phyloP scores from a whole-genome alignment of 2,329 filamentous ascomycete species.

The Orbilia javanica region DNA sequence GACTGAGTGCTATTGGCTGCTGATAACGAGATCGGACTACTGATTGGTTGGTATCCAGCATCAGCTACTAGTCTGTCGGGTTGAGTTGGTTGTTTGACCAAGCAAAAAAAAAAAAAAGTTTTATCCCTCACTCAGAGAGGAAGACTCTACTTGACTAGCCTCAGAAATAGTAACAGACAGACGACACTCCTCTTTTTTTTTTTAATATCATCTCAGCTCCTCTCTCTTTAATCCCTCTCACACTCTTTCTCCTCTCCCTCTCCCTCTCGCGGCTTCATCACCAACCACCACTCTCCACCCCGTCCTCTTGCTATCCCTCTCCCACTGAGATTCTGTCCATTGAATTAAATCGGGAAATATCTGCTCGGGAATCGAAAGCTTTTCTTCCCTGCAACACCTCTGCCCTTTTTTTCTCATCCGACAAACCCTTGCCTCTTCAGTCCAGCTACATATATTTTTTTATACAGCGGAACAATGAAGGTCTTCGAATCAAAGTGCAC shows the following conservation, averaged over 20 bases:
- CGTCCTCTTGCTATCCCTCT: background rate
- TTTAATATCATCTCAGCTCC: constrained; percentile 22
- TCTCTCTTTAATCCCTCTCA: background rate
- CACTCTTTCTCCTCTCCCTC: background rate
- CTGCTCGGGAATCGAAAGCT: background rate
- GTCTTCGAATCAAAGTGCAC: constrained; percentile 91
- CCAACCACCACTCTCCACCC: background rate
- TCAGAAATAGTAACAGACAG: constrained; percentile 19
- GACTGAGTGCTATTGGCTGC: constrained; percentile 19
- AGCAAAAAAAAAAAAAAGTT: constrained; percentile 50
- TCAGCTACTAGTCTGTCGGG: background rate
- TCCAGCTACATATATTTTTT: constrained; percentile 56
- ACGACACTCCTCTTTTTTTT: constrained; percentile 20
- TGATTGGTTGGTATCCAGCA: constrained; percentile 9
- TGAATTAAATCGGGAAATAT: constrained; percentile 1
- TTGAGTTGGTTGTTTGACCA: background rate
- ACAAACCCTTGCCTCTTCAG: constrained; percentile 60
- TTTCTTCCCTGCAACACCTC: constrained; percentile 14
- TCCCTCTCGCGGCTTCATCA: constrained; percentile 3
- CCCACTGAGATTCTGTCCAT: constrained; percentile 21
- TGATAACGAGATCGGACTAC: constrained; percentile 40
- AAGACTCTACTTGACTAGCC: background rate
- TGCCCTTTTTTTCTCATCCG: constrained; percentile 15
- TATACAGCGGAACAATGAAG: constrained; percentile 75
- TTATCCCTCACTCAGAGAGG: constrained; percentile 59